Evolutionary conservation across 106 monocot species (phyloP), one percentile per base, ranked within the genome.

Genomic region (Acorus gramineus): DNA sequence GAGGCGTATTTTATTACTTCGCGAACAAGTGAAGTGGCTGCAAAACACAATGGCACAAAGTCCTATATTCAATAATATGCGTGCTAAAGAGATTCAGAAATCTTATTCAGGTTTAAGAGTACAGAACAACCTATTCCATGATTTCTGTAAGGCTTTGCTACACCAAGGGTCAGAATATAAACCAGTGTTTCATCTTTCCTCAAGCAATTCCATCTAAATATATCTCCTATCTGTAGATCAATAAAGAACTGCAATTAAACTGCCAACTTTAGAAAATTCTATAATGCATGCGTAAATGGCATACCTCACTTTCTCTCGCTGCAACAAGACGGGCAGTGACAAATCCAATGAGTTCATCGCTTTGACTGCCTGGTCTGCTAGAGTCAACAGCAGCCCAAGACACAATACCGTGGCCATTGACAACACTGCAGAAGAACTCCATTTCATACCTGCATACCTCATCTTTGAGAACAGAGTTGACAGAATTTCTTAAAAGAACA

Each of bases 141-240:
- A 71, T 89, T 81, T 55, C 92, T 80, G 59, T 92, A 98, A 60
- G 60, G 59, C 53, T 88, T 83, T 8, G 79, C 81, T 13, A 98
- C 98, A 69, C 98, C 98, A 68, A 98, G 98, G 11, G 98, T 98
- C 66, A 98, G 69, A 10, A 98, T 98, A 76, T 98, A 98, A 50
- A 98, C 80, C 51, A 98, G 71, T 59, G 70, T 85, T 50, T 80
- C 72, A 64, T 92, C 88, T 71, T 67, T 88, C 51, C 85, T 78
- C 6, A 86, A 81, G 52, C 78, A 64, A 62, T 98, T 81, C 49
- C 54, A 83, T 62, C 73, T 81, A 47, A 98, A 54, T 59, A 92
- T 65, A 69, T 91, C 85, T 11, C 77, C 73, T 65, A 98, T 88
- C 98, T 98, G 81, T 55, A 52, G 44, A 66, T 42, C 42, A 74